phyloP scores from a whole-genome alignment of 169 alveolate species.

The Besnoitia besnoiti region DNA sequence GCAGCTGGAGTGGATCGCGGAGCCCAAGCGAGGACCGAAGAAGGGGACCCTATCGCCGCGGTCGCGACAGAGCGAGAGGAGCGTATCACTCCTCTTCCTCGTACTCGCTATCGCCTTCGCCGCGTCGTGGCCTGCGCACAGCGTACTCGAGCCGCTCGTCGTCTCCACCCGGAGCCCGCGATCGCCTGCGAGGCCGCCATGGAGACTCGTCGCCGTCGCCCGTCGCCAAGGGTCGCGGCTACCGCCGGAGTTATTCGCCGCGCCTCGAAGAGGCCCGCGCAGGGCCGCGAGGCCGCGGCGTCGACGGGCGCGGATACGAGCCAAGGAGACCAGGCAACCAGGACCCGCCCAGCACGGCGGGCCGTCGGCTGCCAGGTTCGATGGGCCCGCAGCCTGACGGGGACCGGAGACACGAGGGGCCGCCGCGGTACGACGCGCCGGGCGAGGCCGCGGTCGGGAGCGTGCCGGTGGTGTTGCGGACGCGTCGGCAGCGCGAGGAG shows the following conservation, averaged over 20 bases:
- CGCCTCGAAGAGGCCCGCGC: neutral
- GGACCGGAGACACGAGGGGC: neutral
- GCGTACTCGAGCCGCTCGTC: neutral
- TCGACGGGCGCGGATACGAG: neutral
- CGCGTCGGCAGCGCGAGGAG: constrained; percentile 9
- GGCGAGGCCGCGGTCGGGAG: neutral
- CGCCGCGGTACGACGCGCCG: neutral
- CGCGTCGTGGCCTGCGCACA: neutral
- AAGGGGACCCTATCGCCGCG: neutral
- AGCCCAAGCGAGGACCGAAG: neutral
- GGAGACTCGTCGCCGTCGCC: neutral
- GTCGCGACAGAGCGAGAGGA: neutral
- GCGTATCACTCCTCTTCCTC: neutral
- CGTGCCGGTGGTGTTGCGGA: constrained; percentile 21
- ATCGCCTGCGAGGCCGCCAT: neutral
- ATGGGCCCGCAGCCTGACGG: neutral
- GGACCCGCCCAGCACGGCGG: neutral
- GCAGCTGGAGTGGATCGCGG: neutral
- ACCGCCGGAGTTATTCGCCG: neutral
- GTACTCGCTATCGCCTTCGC: neutral
- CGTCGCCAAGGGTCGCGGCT: neutral
- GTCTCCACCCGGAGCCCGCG: neutral
- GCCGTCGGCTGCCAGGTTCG: no score
- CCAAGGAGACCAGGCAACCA: neutral
- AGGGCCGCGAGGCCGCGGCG: no score